phyloP scores from a whole-genome alignment of 768 basidiomycete species.

The Rhodotorula paludigena region DNA sequence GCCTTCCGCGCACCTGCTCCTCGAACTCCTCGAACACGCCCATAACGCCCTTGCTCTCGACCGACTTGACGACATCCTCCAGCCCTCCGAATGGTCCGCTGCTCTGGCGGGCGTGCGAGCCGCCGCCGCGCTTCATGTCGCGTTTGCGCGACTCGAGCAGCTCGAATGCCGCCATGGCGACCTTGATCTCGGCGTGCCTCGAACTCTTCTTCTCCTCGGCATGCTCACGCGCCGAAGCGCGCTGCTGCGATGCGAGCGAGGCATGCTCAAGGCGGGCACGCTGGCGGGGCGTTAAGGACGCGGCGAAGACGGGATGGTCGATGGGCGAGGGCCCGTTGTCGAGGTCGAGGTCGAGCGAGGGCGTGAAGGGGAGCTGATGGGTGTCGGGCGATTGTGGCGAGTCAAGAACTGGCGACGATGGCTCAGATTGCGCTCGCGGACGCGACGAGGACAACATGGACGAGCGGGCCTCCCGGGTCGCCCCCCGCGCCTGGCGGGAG shows the following conservation, averaged over 20 bases:
- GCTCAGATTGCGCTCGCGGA: no score
- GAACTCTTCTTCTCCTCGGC: neutral
- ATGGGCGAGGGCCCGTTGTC: neutral
- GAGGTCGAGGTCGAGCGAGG: no score
- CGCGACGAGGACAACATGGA: no score
- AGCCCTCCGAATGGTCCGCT: neutral
- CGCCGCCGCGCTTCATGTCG: neutral
- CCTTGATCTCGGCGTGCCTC: constrained; percentile 6
- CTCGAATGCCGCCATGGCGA: constrained; percentile 13
- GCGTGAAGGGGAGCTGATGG: no score
- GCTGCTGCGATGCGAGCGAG: no score
- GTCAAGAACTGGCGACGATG: no score
- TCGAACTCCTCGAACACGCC: neutral
- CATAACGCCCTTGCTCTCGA: neutral
- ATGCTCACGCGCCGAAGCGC: neutral
- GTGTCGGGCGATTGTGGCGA: no score
- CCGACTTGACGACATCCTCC: neutral
- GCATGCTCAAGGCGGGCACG: neutral
- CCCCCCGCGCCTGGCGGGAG: no score
- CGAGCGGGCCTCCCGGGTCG: no score
- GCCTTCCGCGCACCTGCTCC: neutral
- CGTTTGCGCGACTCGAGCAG: constrained; percentile 4
- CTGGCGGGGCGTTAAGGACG: constrained; percentile 8
- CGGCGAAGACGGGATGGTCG: constrained; percentile 8
- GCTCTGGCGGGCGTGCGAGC: neutral